Conservation (phyloP, 495 filamentous ascomycete species). For the Corynascus novoguineensis region DNA sequence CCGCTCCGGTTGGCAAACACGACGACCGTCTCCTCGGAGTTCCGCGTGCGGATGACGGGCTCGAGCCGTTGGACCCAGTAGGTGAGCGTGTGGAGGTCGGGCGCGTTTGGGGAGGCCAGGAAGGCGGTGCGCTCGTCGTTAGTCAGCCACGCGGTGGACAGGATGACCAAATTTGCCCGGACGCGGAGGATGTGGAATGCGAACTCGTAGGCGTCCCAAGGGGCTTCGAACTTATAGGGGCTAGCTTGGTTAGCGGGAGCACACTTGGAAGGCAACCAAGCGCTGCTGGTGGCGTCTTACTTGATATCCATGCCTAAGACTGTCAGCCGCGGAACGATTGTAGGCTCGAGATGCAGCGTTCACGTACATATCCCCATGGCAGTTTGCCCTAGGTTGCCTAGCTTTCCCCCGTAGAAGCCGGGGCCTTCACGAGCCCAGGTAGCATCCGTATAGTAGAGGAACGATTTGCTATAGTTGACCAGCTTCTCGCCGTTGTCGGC, state of each 20-base stretch:
- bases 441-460: slow-evolving; percentile 88
- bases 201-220: slow-evolving; percentile 79
- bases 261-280: background rate
- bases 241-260: slow-evolving; percentile 11
- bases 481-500: slow-evolving; percentile 63
- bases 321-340: background rate
- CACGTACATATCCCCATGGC: slow-evolving; percentile 84
- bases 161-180: slow-evolving; percentile 63
- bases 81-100: slow-evolving; percentile 73
- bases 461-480: slow-evolving; percentile 81
- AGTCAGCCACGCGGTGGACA: slow-evolving; percentile 90
- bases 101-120: slow-evolving; percentile 43
- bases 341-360: background rate
- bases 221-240: slow-evolving; percentile 58
- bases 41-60: slow-evolving; percentile 58
- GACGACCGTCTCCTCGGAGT: slow-evolving; percentile 61
- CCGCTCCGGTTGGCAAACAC: slow-evolving; percentile 82
- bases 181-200: slow-evolving; percentile 63
- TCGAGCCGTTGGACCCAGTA: slow-evolving; percentile 83
- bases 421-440: slow-evolving; percentile 80
- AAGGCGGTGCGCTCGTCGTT: slow-evolving; percentile 44
- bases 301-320: slow-evolving; percentile 63
- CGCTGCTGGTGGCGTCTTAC: slow-evolving; percentile 26
- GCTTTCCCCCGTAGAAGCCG: slow-evolving; percentile 52
- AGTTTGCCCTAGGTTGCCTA: slow-evolving; percentile 54